A percentile compares a stretch with the other conserved stretches of the same genome.
These are phyloP conservation scores for Balakata baccata DNA, from an alignment of 345 rosid species.

Conservation along the genomic window DNA sequence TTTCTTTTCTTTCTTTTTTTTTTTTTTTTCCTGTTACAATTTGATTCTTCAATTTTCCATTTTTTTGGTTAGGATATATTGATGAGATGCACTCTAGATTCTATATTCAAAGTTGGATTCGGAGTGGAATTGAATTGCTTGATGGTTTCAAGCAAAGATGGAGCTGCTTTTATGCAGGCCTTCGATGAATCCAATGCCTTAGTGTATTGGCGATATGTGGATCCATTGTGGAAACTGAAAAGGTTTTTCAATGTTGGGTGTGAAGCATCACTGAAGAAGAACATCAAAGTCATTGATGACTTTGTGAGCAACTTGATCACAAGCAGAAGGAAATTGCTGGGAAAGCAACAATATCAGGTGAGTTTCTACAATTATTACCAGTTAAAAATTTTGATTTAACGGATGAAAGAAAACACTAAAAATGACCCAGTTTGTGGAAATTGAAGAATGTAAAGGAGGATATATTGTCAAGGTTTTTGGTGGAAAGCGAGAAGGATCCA, in stretches of 20 bases:
- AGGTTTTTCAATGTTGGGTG: conserved; percentile 50
- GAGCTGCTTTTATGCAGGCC: conserved; percentile 52
- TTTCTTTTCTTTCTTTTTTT: too few species aligned
- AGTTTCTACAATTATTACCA: conserved; percentile 7
- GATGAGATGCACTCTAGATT: conserved; percentile 66
- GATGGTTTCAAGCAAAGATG: conserved; percentile 51
- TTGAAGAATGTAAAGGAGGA: conserved; percentile 57
- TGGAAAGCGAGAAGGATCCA: conserved; percentile 56
- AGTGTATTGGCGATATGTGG: conserved; percentile 46
- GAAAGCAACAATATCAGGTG: conserved; percentile 27
- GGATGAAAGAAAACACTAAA: not conserved
- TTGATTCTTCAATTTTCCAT: too few species aligned
- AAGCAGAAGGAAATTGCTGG: conserved; percentile 41
- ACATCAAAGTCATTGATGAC: conserved; percentile 39
- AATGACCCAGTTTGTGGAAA: not conserved
- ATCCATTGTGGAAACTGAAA: conserved; percentile 71
- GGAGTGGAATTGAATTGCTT: conserved; percentile 64
- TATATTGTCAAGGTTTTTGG: conserved; percentile 59
- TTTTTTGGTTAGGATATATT: conserved; percentile 44
- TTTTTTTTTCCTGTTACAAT: too few species aligned
- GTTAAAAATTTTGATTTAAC: not conserved
- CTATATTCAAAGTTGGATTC: conserved; percentile 77
- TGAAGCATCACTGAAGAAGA: conserved; percentile 50
- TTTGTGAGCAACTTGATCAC: conserved; percentile 51
- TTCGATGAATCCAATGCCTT: conserved; percentile 63